These are phyloP conservation scores for Corniculantispora saksenae DNA, from an alignment of 2,329 filamentous ascomycete genomes.

Conservation along the genomic window DNA sequence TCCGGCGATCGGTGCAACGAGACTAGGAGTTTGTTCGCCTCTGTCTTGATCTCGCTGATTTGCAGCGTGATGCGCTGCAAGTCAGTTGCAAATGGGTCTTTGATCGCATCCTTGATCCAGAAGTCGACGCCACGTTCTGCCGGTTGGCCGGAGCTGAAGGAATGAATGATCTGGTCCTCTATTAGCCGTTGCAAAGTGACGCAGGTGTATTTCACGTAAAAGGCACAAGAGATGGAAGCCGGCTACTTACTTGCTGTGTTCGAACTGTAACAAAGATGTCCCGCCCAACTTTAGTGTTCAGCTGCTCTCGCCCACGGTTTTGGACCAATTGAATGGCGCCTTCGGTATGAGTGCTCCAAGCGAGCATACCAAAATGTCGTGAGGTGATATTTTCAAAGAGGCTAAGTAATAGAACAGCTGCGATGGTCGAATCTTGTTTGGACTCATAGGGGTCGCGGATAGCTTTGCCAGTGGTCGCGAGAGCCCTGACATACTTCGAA, in stretches of 20 bases:
- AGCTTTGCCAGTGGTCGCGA: conserved; percentile 53
- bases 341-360: conserved; percentile 66
- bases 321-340: conserved; percentile 64
- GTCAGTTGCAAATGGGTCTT: conserved; percentile 48
- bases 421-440: conserved; percentile 58
- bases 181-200: not conserved
- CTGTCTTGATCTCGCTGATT: conserved; percentile 56
- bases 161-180: conserved; percentile 54
- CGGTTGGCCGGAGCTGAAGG: conserved; percentile 52
- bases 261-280: conserved; percentile 61
- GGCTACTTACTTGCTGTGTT: conserved; percentile 55
- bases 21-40: conserved; percentile 53
- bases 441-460: conserved; percentile 51
- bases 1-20: conserved; percentile 47
- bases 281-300: conserved; percentile 53
- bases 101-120: conserved; percentile 58
- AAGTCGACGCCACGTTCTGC: conserved; percentile 58
- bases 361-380: conserved; percentile 53
- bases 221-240: not conserved
- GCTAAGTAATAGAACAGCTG: conserved; percentile 59
- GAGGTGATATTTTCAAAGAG: conserved; percentile 63
- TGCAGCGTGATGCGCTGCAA: conserved; percentile 56
- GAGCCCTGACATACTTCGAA: conserved; percentile 56
- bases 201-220: not conserved
- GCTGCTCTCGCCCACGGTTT: conserved; percentile 56